Evolutionary conservation across 306 rosid species (phyloP).

Genomic region (Rosa multiflora): DNA sequence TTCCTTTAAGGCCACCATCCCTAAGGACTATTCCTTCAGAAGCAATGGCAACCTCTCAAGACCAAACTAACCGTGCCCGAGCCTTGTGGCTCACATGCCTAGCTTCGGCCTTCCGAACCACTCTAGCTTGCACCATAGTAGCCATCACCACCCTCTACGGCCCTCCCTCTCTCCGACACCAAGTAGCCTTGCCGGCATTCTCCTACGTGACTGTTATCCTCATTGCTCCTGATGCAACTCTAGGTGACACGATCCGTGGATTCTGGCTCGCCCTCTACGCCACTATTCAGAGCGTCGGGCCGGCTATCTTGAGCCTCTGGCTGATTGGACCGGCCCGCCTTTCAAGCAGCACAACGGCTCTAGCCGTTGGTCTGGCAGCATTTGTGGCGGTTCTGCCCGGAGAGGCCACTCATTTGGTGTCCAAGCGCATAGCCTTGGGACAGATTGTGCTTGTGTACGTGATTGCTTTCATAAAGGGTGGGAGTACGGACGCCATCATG

Average conservation of each 20-base stretch:
- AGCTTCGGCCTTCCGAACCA: constrained; percentile 50
- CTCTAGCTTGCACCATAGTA: constrained; percentile 59
- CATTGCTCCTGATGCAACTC: constrained; percentile 48
- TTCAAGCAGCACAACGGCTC: constrained; percentile 32
- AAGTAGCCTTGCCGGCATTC: constrained; percentile 61
- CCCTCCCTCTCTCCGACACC: constrained; percentile 39
- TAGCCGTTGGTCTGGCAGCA: constrained; percentile 51
- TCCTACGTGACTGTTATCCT: constrained; percentile 63
- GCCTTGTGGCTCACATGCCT: constrained; percentile 51
- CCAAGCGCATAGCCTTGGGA: constrained; percentile 61
- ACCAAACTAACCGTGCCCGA: constrained; percentile 19
- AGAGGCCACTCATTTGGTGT: constrained; percentile 41
- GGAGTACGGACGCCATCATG: constrained; percentile 36
- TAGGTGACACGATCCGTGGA: constrained; percentile 57
- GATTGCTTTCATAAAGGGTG: constrained; percentile 39
- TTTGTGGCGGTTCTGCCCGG: constrained; percentile 56
- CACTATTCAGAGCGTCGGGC: constrained; percentile 45
- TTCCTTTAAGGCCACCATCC: not conserved
- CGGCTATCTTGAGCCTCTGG: constrained; percentile 55
- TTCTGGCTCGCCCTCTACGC: constrained; percentile 56
- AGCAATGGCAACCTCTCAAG: constrained; percentile 18
- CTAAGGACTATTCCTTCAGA: not conserved
- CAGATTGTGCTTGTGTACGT: constrained; percentile 70
- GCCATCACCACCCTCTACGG: constrained; percentile 51
- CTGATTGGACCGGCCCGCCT: constrained; percentile 41